Percentiles rank a stretch among this genome's conserved stretches.
phyloP scores from a whole-genome alignment of 345 rosid species.

The Populus pruinosa region DNA sequence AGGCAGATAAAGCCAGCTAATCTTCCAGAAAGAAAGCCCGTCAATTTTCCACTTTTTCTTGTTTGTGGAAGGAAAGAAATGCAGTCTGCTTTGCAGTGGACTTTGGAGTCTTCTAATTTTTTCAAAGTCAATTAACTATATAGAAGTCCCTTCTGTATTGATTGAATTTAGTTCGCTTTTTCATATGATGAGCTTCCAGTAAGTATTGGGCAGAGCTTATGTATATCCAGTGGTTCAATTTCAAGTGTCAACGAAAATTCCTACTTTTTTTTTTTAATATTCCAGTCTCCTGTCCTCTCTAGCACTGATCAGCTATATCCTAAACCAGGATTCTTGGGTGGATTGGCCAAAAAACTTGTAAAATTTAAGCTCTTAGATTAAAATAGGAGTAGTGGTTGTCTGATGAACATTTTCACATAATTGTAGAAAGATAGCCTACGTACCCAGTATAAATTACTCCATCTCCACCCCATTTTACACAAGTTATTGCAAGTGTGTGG shows the following conservation, averaged over 20 bases:
- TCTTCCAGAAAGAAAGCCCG: background rate
- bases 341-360: background rate
- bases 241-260: background rate
- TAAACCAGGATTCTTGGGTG: background rate
- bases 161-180: background rate
- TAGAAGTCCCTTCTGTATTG: background rate
- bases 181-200: background rate
- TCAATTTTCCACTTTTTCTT: background rate
- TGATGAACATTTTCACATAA: background rate
- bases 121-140: background rate
- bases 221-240: background rate
- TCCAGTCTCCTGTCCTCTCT: background rate
- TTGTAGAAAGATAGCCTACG: background rate
- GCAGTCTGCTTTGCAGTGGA: background rate
- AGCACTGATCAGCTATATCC: background rate
- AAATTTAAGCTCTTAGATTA: background rate
- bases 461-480: constrained; percentile 99
- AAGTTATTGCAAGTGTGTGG: constrained; percentile 90
- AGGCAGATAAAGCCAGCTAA: background rate
- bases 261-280: too few species aligned
- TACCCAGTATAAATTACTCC: constrained; percentile 93
- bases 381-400: background rate
- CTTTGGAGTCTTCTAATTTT: background rate
- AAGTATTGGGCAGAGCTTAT: background rate
- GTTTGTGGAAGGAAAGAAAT: background rate